These are phyloP conservation scores for Omphalotus olearius DNA, from an alignment of 1,284 basidiomycete genomes.

Conservation along the genomic window DNA sequence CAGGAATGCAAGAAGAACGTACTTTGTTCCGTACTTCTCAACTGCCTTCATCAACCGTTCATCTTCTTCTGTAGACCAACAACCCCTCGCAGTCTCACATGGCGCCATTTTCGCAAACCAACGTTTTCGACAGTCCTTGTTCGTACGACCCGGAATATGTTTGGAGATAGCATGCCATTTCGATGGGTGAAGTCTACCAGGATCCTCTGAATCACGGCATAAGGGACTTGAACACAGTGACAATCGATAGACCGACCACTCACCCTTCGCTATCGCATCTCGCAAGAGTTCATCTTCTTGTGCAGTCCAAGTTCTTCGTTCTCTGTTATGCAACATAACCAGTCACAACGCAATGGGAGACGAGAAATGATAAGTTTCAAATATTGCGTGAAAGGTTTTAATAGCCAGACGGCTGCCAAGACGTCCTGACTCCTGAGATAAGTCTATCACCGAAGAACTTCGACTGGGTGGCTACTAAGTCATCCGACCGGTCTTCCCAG, in stretches of 20 bases:
- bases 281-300: conserved; percentile 51
- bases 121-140: conserved; percentile 56
- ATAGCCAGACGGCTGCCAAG: too few species aligned
- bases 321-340: too few species aligned
- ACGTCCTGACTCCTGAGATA: too few species aligned
- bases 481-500: too few species aligned
- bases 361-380: too few species aligned
- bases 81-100: conserved; percentile 36
- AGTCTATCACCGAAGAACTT: too few species aligned
- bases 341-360: too few species aligned
- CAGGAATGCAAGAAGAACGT: not conserved
- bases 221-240: not conserved
- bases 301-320: conserved; percentile 50
- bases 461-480: too few species aligned
- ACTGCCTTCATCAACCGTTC: conserved; percentile 47
- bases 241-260: conserved; percentile 11
- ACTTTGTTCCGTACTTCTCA: conserved; percentile 46
- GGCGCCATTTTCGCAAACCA: conserved; percentile 55
- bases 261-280: conserved; percentile 46
- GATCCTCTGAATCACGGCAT: conserved; percentile 36
- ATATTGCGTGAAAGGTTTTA: too few species aligned
- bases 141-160: conserved; percentile 51
- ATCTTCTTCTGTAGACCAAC: conserved; percentile 54
- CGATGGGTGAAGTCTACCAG: conserved; percentile 46
- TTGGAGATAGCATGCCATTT: conserved; percentile 57